Base-by-base conservation (phyloP, 2,329 filamentous ascomycete genomes). In the Colletotrichum endophyticum region DNA sequence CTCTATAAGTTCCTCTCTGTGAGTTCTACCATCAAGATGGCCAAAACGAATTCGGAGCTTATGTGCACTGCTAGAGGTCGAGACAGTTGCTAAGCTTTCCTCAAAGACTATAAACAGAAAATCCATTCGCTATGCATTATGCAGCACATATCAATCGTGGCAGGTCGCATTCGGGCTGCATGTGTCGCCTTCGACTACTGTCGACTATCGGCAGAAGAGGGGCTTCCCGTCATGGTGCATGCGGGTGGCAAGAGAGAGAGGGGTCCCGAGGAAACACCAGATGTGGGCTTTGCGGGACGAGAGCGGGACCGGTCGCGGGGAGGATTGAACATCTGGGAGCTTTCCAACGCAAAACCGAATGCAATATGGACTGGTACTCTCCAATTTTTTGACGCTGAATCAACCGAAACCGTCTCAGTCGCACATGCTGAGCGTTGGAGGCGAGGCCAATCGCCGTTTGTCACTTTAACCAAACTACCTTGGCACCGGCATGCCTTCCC, bases 401-500 rank as follows among this genome's bases (percentile, higher is more conserved):
- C 44, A 53, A 53, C 44, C n/a, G n/a, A 53, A 53, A 22, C 11
- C 22, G 44, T 53, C 44, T 53, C 44, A 8, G 39, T 49, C 12
- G 39, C 9, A 11, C n/a, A n/a, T 49, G 9, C 39, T n/a, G 44
- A 53, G 44, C n/a, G n/a, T 53, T 53, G 44, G 44, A 53, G 4
- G n/a, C 44, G 12, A 53, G n/a, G n/a, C 44, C 44, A 53, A 53
- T 53, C 44, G 44, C 44, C 44, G 44, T 53, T 25, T 22, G n/a
- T 53, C 44, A 7, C n/a, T 66, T 84, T 83, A 66, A 80, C 82
- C 73, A 78, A 77, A 15, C 84, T 82, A 15, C 82, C 83, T 11
- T 53, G 44, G 44, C 44, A 53, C 44, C 44, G 44, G 44, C 44
- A 53, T 82, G 61, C 34, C 22, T 27, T 27, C 22, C n/a, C 15